Base-by-base conservation (phyloP, 441 rosid genomes). In the Croton laevigatus region DNA sequence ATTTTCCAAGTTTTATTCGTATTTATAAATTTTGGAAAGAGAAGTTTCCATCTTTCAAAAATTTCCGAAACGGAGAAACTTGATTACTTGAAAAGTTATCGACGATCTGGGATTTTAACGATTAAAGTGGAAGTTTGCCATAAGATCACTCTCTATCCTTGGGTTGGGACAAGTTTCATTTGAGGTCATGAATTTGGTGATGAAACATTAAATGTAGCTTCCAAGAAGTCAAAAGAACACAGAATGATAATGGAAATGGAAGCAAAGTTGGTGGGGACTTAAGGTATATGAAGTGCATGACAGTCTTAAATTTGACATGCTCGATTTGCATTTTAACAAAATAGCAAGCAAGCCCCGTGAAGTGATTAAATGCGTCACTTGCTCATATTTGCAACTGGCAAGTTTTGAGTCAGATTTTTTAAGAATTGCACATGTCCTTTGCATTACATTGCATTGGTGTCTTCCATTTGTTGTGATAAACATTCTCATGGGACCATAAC, bases 261-360 rank as follows among this genome's bases (percentile, higher is more conserved):
- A 40, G 27, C 8, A 8, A 51, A 2, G 32, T 1, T 7, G 20
- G 19, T 60, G 51, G 55, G 46, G 65, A 17, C 36, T 53, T 6
- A 11, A 20, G 3, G 32, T 27, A 27, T 34, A 3, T 40, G 38
- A 53, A 71, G 44, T 51, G 59, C 40, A 64, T 52, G 68, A 42
- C 22, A 8, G 40, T 23, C 20, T 38, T 54, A 58, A 57, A 19
- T 55, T 40, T n/a, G 32, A n/a, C n/a, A n/a, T n/a, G n/a, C n/a
- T n/a, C n/a, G n/a, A 27, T 27, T 27, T 27, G 32, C 32, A 27
- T 27, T 27, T 27, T 9, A 14, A 11, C 52, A 51, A 40, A 42
- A 62, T 40, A 62, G 62, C 65, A 6, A 36, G 60, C n/a, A n/a
- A n/a, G n/a, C n/a, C 53, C 34, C 61, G 71, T 73, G 71, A 66